These are phyloP conservation scores for Oidiodendron maius DNA, from an alignment of 495 filamentous ascomycete genomes.

Conservation along the genomic window DNA sequence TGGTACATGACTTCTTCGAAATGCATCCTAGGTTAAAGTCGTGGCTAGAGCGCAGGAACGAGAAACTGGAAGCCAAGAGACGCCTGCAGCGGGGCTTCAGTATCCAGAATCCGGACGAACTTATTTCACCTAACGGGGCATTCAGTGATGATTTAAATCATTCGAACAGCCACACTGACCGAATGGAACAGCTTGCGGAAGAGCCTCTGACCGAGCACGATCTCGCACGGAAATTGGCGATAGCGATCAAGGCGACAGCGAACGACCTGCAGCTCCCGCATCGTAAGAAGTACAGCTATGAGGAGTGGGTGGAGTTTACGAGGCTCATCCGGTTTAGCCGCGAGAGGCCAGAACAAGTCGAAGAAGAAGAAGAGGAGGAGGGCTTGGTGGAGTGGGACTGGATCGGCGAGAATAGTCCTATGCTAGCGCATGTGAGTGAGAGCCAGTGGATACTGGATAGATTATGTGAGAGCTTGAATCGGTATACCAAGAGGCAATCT, in stretches of 20 bases:
- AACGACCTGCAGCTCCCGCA: constrained; percentile 45
- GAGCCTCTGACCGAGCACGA: constrained; percentile 40
- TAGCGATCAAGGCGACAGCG: constrained; percentile 54
- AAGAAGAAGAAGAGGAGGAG: constrained; percentile 33
- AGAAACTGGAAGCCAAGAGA: constrained; percentile 23
- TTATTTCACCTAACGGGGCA: constrained; percentile 6
- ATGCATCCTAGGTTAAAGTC: constrained; percentile 17
- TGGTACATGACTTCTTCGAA: constrained; percentile 31
- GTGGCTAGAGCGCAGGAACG: constrained; percentile 16
- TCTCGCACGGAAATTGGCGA: constrained; percentile 52
- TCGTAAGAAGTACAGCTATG: constrained; percentile 58
- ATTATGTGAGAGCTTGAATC: constrained; percentile 44
- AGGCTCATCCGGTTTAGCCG: constrained; percentile 30
- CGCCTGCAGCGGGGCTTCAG: constrained; percentile 23
- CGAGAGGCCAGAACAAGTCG: constrained; percentile 27
- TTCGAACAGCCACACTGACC: constrained; percentile 4
- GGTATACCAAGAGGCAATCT: constrained; percentile 31
- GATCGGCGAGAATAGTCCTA: constrained; percentile 59
- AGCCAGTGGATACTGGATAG: constrained; percentile 58
- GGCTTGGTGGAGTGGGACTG: constrained; percentile 58
- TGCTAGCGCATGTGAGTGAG: constrained; percentile 52
- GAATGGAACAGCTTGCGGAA: constrained; percentile 44
- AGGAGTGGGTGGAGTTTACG: constrained; percentile 68
- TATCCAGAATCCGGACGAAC: constrained; percentile 32
- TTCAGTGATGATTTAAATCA: background rate